phyloP scores from a whole-genome alignment of 2,329 filamentous ascomycete species.

The Pestalotiopsis sp. region DNA sequence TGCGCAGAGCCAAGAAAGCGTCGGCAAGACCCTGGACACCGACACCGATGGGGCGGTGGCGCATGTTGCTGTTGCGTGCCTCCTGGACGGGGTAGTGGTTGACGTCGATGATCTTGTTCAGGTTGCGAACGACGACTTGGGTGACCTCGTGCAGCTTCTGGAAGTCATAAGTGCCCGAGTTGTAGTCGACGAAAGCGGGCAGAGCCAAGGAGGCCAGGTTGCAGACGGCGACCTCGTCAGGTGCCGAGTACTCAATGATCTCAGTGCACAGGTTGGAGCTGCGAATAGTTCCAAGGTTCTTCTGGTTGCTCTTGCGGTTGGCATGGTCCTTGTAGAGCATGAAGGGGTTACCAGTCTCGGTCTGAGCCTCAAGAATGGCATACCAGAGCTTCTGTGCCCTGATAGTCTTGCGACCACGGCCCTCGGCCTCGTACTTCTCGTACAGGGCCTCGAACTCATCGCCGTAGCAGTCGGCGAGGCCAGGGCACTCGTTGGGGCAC shows the following conservation, averaged over 20 bases:
- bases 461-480: slow-evolving; percentile 93
- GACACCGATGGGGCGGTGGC: slow-evolving; percentile 92
- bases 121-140: slow-evolving; percentile 88
- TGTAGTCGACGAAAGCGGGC: slow-evolving; percentile 87
- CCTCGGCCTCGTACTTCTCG: slow-evolving; percentile 86
- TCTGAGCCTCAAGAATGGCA: slow-evolving; percentile 95
- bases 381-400: slow-evolving; percentile 99
- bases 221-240: slow-evolving; percentile 98
- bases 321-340: slow-evolving; percentile 99
- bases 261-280: slow-evolving; percentile 99
- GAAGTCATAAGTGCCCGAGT: slow-evolving; percentile 87
- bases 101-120: slow-evolving; percentile 98
- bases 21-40: slow-evolving; percentile 98
- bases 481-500: slow-evolving; percentile 95
- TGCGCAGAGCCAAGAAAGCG: slow-evolving; percentile 92
- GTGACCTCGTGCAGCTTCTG: slow-evolving; percentile 94
- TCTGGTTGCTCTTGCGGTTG: slow-evolving; percentile 99
- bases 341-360: slow-evolving; percentile 97
- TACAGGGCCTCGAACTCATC: slow-evolving; percentile 97
- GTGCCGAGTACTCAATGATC: slow-evolving; percentile 95
- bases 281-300: slow-evolving; percentile 97
- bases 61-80: slow-evolving; percentile 94
- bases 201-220: slow-evolving; percentile 95
- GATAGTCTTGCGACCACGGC: slow-evolving; percentile 84
- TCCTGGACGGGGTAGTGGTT: slow-evolving; percentile 98